phyloP scores from a whole-genome alignment of 2,329 filamentous ascomycete species.

The Diatrype stigma region DNA sequence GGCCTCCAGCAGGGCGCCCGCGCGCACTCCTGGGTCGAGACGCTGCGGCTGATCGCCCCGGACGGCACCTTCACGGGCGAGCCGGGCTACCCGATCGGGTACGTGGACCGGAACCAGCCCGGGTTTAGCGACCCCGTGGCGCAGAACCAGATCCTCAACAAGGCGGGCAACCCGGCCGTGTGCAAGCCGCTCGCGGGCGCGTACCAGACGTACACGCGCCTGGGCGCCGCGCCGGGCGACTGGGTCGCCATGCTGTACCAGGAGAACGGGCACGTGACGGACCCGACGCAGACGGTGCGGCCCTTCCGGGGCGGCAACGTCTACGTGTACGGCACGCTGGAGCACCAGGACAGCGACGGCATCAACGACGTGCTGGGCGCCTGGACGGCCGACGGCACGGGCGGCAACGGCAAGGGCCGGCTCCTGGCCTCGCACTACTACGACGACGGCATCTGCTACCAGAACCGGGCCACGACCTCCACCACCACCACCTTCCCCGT shows the following conservation, averaged over 20 bases:
- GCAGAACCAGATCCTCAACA: slow-evolving; percentile 51
- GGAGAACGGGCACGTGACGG: slow-evolving; percentile 73
- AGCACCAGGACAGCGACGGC: slow-evolving; percentile 42
- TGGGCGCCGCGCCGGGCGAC: slow-evolving; percentile 58
- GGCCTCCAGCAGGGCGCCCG: slow-evolving; percentile 26
- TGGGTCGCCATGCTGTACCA: slow-evolving; percentile 63
- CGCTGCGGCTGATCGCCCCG: slow-evolving; percentile 63
- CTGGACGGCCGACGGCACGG: slow-evolving; percentile 78
- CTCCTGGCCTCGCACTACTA: slow-evolving; percentile 76
- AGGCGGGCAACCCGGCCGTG: slow-evolving; percentile 45
- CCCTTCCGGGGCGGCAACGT: slow-evolving; percentile 62
- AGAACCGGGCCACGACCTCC: slow-evolving; percentile 63
- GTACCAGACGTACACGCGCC: slow-evolving; percentile 52
- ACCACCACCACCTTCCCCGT: slow-evolving; percentile 37
- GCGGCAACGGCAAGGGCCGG: slow-evolving; percentile 72
- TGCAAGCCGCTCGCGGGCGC: slow-evolving; percentile 60
- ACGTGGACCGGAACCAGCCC: slow-evolving; percentile 51
- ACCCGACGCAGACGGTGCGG: slow-evolving; percentile 54
- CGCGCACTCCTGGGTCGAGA: slow-evolving; percentile 82
- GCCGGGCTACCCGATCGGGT: slow-evolving; percentile 72
- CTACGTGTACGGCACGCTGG: slow-evolving; percentile 67
- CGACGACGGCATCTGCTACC: slow-evolving; percentile 88
- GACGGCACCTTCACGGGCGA: slow-evolving; percentile 70
- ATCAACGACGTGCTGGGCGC: slow-evolving; percentile 57
- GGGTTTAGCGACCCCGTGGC: slow-evolving; percentile 56